These are phyloP conservation scores for Casuarina glauca DNA, from an alignment of 306 rosid species.

Conservation along the genomic window DNA sequence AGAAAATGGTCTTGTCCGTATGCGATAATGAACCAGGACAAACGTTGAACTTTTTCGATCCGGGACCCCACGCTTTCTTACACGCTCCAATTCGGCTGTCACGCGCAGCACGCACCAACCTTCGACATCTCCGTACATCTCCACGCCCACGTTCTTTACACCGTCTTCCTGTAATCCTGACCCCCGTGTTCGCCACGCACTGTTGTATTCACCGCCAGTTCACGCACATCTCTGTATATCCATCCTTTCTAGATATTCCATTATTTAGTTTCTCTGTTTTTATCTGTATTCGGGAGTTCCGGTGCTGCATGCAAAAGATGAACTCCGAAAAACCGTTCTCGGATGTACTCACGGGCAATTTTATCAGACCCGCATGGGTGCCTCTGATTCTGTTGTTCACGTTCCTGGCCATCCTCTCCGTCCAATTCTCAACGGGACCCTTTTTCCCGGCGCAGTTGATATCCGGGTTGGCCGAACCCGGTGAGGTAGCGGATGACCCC, in stretches of 20 bases:
- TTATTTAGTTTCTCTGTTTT: background rate
- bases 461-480: constrained; percentile 7
- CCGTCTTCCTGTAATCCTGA: background rate
- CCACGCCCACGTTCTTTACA: background rate
- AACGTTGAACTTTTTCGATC: constrained; percentile 14
- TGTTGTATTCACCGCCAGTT: constrained; percentile 5
- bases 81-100: background rate
- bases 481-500: background rate
- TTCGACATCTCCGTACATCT: background rate
- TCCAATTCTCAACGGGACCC: constrained; percentile 47
- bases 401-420: constrained; percentile 43
- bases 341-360: constrained; percentile 9
- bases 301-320: constrained; percentile 35
- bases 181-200: background rate
- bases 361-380: constrained; percentile 43
- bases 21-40: background rate
- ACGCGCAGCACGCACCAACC: background rate
- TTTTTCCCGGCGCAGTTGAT: constrained; percentile 36
- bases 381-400: constrained; percentile 48
- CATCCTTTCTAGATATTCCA: no score
- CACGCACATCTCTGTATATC: background rate
- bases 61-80: constrained; percentile 14
- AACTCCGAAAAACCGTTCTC: constrained; percentile 46
- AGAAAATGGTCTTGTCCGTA: background rate
- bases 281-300: background rate